Evolutionary conservation across 441 rosid genomes (phyloP), one percentile per base, ranked within the genome.

Genomic region (Dalechampia spathulata): DNA sequence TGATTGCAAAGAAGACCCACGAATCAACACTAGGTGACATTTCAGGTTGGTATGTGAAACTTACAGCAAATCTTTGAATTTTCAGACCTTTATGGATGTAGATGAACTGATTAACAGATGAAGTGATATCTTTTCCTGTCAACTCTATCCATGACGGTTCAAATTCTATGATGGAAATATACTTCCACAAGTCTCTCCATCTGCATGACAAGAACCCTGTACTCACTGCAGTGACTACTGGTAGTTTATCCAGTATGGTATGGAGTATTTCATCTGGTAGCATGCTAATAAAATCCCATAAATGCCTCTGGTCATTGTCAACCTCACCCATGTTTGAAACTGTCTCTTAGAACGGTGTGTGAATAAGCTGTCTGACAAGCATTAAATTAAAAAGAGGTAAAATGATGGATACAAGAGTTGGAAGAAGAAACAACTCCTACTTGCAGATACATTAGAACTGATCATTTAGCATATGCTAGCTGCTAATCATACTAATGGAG

Each of bases 191-290:
- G 12, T 50, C 40, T 50, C 40, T 50, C 55, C 55, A 50, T 50
- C 55, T 50, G 1, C 39, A 25, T 17, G 55, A 50, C 40, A 50
- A 19, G 25, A 50, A 50, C 32, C 40, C 55, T 5, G 55, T 50
- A 30, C n/a, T 50, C 55, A 30, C 55, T 50, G 55, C 55, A 16
- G 30, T 25, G 4, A 5, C 1, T 50, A 50, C 25, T 50, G 55
- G 36, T 30, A 50, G n/a, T 50, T 11, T 30, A 9, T 50, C 55
- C 7, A 50, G 39, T 50, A 50, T 50, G n/a, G 40, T 50, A 12
- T 50, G 55, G 32, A 50, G 55, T 32, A 50, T 17, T 50, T 50
- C 55, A 50, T 50, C 55, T 50, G 55, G 55, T 30, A 50, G 40
- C 19, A 15, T 32, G 11, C 55, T 14, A 28, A 50, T 50, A 30